Evolutionary conservation across 169 alveolate species (phyloP), one percentile per base, ranked within the genome.

Genomic region (Babesia ovis): DNA sequence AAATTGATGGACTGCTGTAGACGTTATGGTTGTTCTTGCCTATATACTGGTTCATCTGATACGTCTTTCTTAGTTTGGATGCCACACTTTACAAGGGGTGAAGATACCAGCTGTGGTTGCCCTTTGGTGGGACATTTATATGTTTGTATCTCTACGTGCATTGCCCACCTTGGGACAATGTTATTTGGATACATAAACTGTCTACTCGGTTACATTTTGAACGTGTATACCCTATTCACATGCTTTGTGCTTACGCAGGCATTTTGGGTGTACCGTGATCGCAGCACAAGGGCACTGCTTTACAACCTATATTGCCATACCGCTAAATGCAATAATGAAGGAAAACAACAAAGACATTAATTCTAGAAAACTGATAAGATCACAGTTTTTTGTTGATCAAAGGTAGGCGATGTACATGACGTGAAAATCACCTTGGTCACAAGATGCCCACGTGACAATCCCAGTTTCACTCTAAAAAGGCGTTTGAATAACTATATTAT

Each of bases 21-120:
- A 23, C 46, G 48, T 14, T 76, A 27, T 41, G 79, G 79, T 2
- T 76, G 85, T 39, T n/a, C 3, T 20, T 76, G 85, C 41, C 0
- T 39, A 12, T 27, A 67, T 0, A 4, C 18, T n/a, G 34, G 3
- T n/a, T 22, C 53, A 2, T 23, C 45, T 16, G 60, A 32, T 25
- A 41, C 60, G 20, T 23, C 60, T 16, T 37, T n/a, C 23, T 43
- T 61, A 23, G 12, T 67, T 3, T 53, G 62, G 54, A 25, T 37
- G 18, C 71, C 68, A 2, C 85, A 58, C 23, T 42, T 68, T 22
- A 11, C 74, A 4, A 50, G n/a, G 42, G 31, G 5, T 8, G 8
- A 54, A 5, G 11, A 18, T 27, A 25, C 29, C 5, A 35, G 34
- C 14, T 9, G 27, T 41, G 39, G 50, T 27, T 43, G 41, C 31